Evolutionary conservation across 768 basidiomycete species (phyloP), one percentile per base, ranked within the genome.

Genomic region (Tylopilus vinaceipallidus): DNA sequence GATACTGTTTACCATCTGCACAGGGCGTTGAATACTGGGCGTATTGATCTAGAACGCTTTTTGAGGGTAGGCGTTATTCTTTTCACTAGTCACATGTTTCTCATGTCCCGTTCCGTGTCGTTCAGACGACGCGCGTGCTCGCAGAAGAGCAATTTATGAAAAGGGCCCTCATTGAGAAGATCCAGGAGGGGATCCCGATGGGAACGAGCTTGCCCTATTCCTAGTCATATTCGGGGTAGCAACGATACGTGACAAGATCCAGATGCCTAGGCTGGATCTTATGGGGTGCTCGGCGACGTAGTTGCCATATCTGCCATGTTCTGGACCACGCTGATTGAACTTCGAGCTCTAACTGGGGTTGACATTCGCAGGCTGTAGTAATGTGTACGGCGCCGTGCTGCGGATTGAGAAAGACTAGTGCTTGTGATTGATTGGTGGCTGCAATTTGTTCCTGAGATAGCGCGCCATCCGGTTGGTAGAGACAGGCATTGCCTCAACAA

Each of bases 61-160:
- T 74, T 98, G 49, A 85, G 92, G 73, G 94, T 91, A 63, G 65
- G 84, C 30, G 51, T 76, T 50, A 55, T 51, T 46, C 48, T 52
- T 41, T 51, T 53, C 55, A 51, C 23, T 33, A 33, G 40, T 56
- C 56, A 42, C 49, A 57, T 34, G 51, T 52, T 20, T 40, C 55
- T 56, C 47, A 58, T 48, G 34, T 44, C 51, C 37, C 48, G 22
- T 61, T 56, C 38, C 34, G 52, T 60, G 52, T 61, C 44, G 48
- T 38, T 46, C 66, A 92, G 89, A 83, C 84, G 39, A 89, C 87
- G 14, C 86, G 95, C 51, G 78, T 86, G 44, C 78, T 98, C 45
- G 93, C 93, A 24, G 86, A 95, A 70, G 95, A 98, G 67, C 95
- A 98, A 68, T 98, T 97, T 66, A 89, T 91, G 86, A 95, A 95